phyloP scores from a whole-genome alignment of 2,329 filamentous ascomycete species.

The Intubia oerlemansii region DNA sequence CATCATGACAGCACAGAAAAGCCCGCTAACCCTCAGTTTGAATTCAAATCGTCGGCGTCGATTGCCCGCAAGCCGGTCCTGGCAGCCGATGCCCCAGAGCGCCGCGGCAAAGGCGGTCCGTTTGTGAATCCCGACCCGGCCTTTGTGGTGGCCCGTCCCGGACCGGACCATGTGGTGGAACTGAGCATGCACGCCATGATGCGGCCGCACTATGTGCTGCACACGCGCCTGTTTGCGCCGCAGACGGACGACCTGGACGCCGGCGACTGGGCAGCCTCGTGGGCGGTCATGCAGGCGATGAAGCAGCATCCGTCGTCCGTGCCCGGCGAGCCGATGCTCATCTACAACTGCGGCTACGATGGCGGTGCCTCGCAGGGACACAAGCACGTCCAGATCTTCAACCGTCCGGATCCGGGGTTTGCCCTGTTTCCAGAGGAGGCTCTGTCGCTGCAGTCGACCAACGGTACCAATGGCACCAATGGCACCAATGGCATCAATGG shows the following conservation, averaged over 20 bases:
- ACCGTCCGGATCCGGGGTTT: constrained; percentile 11
- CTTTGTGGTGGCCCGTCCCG: constrained; percentile 11
- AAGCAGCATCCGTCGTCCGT: constrained; percentile 1
- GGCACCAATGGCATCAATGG: background rate
- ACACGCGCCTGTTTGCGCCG: constrained; percentile 16
- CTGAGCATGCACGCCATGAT: constrained; percentile 17
- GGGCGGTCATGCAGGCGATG: constrained; percentile 14
- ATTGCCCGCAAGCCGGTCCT: constrained; percentile 9
- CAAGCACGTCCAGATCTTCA: constrained; percentile 22
- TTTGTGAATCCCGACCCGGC: constrained; percentile 12
- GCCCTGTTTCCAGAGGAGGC: constrained; percentile 9
- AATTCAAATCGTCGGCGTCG: constrained; percentile 11
- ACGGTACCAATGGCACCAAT: background rate
- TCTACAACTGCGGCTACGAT: constrained; percentile 23
- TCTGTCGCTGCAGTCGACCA: background rate
- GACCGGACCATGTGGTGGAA: constrained; percentile 13
- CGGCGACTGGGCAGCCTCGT: constrained; percentile 15
- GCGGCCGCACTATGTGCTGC: constrained; percentile 16
- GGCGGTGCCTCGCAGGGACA: constrained; percentile 20
- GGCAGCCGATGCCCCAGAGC: constrained; percentile 9
- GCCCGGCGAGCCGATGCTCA: constrained; percentile 13
- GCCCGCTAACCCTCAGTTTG: constrained; percentile 8
- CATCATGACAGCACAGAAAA: too few relatives aligned
- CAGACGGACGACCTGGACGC: constrained; percentile 17
- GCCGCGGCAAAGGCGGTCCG: constrained; percentile 8